Evolutionary conservation across 1,139 yeast species (phyloP).

Genomic region (Chernovozyma sophiae-reginae): DNA sequence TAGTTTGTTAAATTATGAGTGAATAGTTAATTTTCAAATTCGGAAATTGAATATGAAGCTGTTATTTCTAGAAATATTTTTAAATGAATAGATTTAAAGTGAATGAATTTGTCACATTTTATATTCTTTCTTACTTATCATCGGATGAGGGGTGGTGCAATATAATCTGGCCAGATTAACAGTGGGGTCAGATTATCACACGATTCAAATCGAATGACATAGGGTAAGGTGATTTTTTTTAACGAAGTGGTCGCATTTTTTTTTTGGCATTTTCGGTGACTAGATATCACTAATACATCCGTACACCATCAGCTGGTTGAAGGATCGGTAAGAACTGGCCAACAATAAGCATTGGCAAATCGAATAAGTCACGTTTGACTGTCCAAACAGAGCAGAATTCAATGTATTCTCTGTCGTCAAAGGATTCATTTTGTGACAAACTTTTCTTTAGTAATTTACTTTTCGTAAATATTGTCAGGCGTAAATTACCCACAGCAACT

Average conservation of each 20-base stretch:
- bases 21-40: too few species aligned
- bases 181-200: conserved; percentile 1
- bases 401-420: conserved; percentile 23
- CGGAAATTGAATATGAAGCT: too few species aligned
- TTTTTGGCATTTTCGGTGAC: neutral
- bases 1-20: too few species aligned
- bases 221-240: neutral
- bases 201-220: neutral
- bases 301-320: conserved; percentile 37
- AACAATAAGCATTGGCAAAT: conserved; percentile 63
- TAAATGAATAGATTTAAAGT: too few species aligned
- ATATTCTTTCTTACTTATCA: too few species aligned
- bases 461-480: conserved; percentile 48
- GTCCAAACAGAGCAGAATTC: conserved; percentile 62
- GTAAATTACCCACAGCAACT: conserved; percentile 48
- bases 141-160: too few species aligned
- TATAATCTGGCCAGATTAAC: too few species aligned
- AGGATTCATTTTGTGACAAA: conserved; percentile 7
- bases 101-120: too few species aligned
- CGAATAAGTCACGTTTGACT: conserved; percentile 80
- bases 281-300: conserved; percentile 23
- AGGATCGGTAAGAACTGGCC: conserved; percentile 45
- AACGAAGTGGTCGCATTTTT: neutral
- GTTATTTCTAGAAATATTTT: too few species aligned
- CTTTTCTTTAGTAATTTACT: conserved; percentile 37